Evolutionary conservation across 768 basidiomycete genomes (phyloP).

Genomic region (Polyporus arcularius): DNA sequence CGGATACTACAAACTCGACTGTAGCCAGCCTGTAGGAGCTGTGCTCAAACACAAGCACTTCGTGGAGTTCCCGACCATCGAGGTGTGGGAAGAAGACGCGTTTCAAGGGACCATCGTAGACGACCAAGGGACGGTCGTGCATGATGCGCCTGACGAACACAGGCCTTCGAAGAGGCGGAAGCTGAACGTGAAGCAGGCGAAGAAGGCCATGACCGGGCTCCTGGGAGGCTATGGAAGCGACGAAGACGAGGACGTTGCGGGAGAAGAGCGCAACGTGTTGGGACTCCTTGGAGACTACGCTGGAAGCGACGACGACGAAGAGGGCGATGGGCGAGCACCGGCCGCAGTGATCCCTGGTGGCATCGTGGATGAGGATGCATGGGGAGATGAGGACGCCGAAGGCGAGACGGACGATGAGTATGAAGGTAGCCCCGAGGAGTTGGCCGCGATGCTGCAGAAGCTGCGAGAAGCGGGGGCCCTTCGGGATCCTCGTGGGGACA

Average conservation of each 20-base stretch:
- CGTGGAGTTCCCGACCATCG: constrained; percentile 83
- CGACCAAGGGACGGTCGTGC: constrained; percentile 45
- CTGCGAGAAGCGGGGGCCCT: constrained; percentile 39
- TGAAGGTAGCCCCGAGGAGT: constrained; percentile 39
- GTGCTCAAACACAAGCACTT: constrained; percentile 65
- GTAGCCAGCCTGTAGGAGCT: constrained; percentile 44
- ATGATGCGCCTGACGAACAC: constrained; percentile 33
- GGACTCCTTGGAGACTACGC: constrained; percentile 46
- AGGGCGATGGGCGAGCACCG: neutral
- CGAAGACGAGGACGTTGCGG: constrained; percentile 39
- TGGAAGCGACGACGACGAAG: constrained; percentile 44
- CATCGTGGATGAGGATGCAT: constrained; percentile 30
- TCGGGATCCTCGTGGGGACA: constrained; percentile 21
- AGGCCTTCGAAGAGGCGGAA: constrained; percentile 56
- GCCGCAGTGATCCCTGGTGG: constrained; percentile 12
- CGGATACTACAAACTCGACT: constrained; percentile 61
- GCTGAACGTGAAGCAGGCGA: constrained; percentile 51
- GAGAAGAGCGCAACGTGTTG: constrained; percentile 38
- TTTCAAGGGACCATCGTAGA: constrained; percentile 67
- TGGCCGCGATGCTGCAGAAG: constrained; percentile 44
- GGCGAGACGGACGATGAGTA: constrained; percentile 33
- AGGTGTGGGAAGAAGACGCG: constrained; percentile 63
- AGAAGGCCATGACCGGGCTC: constrained; percentile 56
- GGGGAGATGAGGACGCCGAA: constrained; percentile 37
- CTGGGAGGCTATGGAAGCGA: constrained; percentile 64